A percentile compares a stretch with the other conserved stretches of the same genome.
Conservation (phyloP, 2,329 filamentous ascomycete genomes). For the Verticillium zaregamsianum region DNA sequence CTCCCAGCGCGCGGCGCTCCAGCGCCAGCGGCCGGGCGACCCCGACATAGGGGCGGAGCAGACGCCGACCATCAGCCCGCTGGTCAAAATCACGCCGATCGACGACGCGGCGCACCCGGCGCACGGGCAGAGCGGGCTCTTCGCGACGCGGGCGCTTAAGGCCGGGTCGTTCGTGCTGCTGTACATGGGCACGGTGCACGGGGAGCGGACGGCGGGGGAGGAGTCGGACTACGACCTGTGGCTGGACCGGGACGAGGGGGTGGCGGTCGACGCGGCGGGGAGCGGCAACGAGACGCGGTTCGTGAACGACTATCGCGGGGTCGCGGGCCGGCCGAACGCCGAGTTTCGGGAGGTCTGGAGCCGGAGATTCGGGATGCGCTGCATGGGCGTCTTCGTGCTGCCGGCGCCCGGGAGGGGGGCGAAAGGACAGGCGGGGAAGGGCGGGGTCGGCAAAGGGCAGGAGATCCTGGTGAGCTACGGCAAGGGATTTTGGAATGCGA, state of each 20-base stretch:
- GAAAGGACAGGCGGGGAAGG: constrained; percentile 27
- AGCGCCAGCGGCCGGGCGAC: constrained; percentile 19
- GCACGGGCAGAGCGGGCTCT: constrained; percentile 54
- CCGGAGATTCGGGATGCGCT: constrained; percentile 41
- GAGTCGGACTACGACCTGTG: constrained; percentile 61
- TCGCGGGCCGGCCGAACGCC: constrained; percentile 48
- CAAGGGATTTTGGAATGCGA: constrained; percentile 57
- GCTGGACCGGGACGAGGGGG: constrained; percentile 50
- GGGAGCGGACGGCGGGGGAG: constrained; percentile 15
- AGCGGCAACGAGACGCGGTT: constrained; percentile 62
- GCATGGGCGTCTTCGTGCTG: constrained; percentile 56
- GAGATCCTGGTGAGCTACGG: constrained; percentile 65
- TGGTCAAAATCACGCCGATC: constrained; percentile 53
- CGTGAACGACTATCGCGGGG: constrained; percentile 63
- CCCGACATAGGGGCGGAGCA: constrained; percentile 27
- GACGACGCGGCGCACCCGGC: constrained; percentile 49
- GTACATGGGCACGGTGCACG: constrained; percentile 58
- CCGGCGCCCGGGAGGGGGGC: constrained; percentile 23
- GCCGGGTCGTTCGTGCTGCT: constrained; percentile 55
- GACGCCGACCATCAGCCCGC: constrained; percentile 38
- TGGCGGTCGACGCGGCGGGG: constrained; percentile 56
- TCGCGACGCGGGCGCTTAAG: constrained; percentile 48
- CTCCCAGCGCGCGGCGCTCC: constrained; percentile 33
- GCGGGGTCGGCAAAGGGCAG: constrained; percentile 51
- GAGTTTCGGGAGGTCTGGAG: constrained; percentile 60